These are phyloP conservation scores for Backusella parvicylindrica DNA, from an alignment of 192 early-diverging fungal genomes.

Conservation along the genomic window DNA sequence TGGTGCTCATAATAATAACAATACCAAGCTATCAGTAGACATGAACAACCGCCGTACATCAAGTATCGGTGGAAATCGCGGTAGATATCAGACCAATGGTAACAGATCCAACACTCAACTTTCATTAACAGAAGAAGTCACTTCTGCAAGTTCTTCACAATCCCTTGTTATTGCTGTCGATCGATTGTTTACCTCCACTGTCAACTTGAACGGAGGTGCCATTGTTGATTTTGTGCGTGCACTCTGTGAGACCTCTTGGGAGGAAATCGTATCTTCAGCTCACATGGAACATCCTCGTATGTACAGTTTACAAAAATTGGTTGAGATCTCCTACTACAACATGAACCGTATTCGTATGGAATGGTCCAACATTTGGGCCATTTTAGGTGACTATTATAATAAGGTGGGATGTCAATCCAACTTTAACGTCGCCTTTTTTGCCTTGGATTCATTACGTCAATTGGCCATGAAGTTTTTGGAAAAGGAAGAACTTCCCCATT, in stretches of 20 bases:
- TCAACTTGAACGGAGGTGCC: conserved; percentile 73
- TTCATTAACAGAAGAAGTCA: conserved; percentile 38
- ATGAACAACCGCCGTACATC: conserved; percentile 14
- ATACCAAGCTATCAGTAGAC: not conserved
- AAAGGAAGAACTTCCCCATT: conserved; percentile 92
- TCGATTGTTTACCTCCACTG: conserved; percentile 78
- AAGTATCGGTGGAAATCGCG: not conserved
- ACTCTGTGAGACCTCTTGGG: conserved; percentile 80
- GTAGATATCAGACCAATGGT: not conserved
- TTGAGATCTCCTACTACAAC: conserved; percentile 97
- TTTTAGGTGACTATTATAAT: conserved; percentile 82
- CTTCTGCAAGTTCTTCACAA: conserved; percentile 62
- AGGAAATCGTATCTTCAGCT: conserved; percentile 76
- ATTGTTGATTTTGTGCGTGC: conserved; percentile 90
- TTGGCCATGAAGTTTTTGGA: conserved; percentile 92
- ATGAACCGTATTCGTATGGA: conserved; percentile 94
- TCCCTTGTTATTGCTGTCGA: conserved; percentile 78
- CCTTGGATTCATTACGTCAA: conserved; percentile 88
- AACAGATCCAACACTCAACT: conserved; percentile 4
- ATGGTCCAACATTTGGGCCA: conserved; percentile 92
- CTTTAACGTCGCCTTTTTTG: conserved; percentile 81
- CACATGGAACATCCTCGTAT: conserved; percentile 65
- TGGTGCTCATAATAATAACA: not conserved
- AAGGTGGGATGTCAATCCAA: conserved; percentile 84
- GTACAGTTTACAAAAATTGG: conserved; percentile 92